phyloP scores from a whole-genome alignment of 768 basidiomycete genomes.

The Calocybe indica region DNA sequence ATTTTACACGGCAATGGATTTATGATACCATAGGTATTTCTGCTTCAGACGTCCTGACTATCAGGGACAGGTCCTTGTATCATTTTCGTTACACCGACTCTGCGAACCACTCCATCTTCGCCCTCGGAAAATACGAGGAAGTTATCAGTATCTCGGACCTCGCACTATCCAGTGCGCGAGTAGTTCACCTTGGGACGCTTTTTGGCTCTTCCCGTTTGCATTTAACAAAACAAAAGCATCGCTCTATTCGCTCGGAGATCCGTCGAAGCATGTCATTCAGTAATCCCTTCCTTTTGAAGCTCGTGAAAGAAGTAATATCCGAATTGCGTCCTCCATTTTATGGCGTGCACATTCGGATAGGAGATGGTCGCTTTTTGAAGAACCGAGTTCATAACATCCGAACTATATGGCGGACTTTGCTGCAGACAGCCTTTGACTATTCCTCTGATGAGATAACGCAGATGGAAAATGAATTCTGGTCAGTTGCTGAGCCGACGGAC shows the following conservation, averaged over 20 bases:
- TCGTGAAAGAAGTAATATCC: conserved; percentile 37
- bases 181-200: conserved; percentile 68
- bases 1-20: conserved; percentile 46
- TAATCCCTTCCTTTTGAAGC: conserved; percentile 38
- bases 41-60: conserved; percentile 31
- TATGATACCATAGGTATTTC: conserved; percentile 30
- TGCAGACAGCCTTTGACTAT: conserved; percentile 41
- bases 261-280: conserved; percentile 53
- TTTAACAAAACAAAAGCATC: conserved; percentile 34
- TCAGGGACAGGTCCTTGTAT: conserved; percentile 56
- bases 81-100: conserved; percentile 60
- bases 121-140: conserved; percentile 33
- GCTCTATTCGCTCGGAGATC: conserved; percentile 37
- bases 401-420: conserved; percentile 51
- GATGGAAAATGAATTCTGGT: no score
- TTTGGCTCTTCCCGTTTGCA: conserved; percentile 72
- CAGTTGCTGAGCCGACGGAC: no score
- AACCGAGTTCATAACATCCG: conserved; percentile 36
- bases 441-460: conserved; percentile 22
- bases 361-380: conserved; percentile 56
- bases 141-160: conserved; percentile 38
- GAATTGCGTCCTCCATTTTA: conserved; percentile 44
- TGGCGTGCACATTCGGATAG: conserved; percentile 62
- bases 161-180: conserved; percentile 32
- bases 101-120: conserved; percentile 14